phyloP scores from a whole-genome alignment of 768 basidiomycete genomes.

The Hericium coralloides region DNA sequence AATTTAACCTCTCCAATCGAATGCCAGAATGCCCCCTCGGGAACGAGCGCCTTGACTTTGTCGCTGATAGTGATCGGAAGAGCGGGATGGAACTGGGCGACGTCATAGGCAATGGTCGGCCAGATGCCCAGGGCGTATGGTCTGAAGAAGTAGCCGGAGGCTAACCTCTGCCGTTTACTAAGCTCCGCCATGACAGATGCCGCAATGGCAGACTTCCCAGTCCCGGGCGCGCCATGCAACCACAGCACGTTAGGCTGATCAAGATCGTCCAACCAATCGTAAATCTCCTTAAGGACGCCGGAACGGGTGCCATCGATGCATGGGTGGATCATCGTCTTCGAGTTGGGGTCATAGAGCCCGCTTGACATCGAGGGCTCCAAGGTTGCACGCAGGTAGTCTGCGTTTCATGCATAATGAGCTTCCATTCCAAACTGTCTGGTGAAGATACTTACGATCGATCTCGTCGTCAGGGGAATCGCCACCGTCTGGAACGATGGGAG shows the following conservation, averaged over 20 bases:
- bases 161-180: conserved; percentile 4
- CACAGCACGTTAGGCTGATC: conserved; percentile 5
- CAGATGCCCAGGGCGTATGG: background rate
- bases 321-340: background rate
- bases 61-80: conserved; percentile 1
- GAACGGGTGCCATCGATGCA: conserved; percentile 3
- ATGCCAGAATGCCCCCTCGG: no score
- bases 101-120: conserved; percentile 3
- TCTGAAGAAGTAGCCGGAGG: conserved; percentile 1
- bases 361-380: background rate
- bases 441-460: background rate
- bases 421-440: background rate
- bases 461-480: background rate
- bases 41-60: background rate
- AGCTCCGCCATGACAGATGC: conserved; percentile 7
- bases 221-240: conserved; percentile 9
- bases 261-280: conserved; percentile 2
- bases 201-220: conserved; percentile 8
- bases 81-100: conserved; percentile 9
- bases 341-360: background rate
- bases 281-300: background rate
- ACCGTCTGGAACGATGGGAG: background rate
- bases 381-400: background rate
- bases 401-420: background rate
- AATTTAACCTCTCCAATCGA: no score